Evolutionary conservation across 2,329 filamentous ascomycete species (phyloP).

Genomic region (Cladosporium colombiae): DNA sequence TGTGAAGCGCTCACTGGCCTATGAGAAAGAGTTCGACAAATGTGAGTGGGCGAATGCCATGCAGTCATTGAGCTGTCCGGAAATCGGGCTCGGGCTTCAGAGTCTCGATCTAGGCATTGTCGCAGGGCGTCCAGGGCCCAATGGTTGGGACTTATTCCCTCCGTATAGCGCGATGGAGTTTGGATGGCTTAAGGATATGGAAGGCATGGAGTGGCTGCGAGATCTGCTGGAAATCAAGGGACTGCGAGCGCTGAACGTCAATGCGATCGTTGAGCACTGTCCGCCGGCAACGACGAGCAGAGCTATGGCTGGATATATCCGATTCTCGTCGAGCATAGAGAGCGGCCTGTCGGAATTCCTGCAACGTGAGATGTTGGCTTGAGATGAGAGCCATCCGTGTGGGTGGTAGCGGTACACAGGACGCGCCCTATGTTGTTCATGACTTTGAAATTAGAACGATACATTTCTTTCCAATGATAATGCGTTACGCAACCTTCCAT

Average conservation of each 20-base stretch:
- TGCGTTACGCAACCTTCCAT: neutral
- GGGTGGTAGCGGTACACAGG: neutral
- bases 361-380: slow-evolving; percentile 37
- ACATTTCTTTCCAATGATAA: neutral
- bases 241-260: slow-evolving; percentile 54
- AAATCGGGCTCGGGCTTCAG: slow-evolving; percentile 39
- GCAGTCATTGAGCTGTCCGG: slow-evolving; percentile 43
- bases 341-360: slow-evolving; percentile 58
- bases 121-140: slow-evolving; percentile 51
- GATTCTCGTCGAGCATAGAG: slow-evolving; percentile 62
- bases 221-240: slow-evolving; percentile 55
- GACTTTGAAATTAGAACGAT: neutral
- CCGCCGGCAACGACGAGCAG: slow-evolving; percentile 53
- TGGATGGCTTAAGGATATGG: slow-evolving; percentile 45
- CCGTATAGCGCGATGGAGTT: slow-evolving; percentile 51
- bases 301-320: slow-evolving; percentile 59
- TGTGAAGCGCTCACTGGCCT: slow-evolving; percentile 57
- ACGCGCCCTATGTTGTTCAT: neutral
- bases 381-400: neutral
- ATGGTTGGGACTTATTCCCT: slow-evolving; percentile 53
- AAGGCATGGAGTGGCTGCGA: slow-evolving; percentile 59
- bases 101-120: slow-evolving; percentile 54
- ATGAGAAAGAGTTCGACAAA: slow-evolving; percentile 57
- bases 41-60: slow-evolving; percentile 59
- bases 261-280: slow-evolving; percentile 57